Evolutionary conservation across 2,329 filamentous ascomycete genomes (phyloP), one percentile per base, ranked within the genome.

Genomic region (Teratosphaeria pseudoeucalypti): DNA sequence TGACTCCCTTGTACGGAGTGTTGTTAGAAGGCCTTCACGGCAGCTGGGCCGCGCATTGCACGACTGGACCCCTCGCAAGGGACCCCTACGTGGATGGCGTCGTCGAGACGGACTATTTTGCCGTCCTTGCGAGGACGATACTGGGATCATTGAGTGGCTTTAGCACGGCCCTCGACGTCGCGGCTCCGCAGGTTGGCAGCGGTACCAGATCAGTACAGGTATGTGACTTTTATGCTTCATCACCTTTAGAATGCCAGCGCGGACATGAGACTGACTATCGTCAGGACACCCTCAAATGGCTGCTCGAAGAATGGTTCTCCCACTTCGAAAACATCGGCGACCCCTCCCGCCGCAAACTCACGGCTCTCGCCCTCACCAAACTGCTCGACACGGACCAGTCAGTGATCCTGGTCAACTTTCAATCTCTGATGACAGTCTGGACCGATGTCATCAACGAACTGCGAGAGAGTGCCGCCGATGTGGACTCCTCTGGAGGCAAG

Each of bases 41-140:
- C 11, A 71, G 70, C 54, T 77, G 84, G 81, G 82, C 88, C 68
- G 86, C 89, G 2, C 86, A 89, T 66, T 86, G 95, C 71, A 90
- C 88, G 0, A 89, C 88, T 0, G 92, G 94, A 0, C 92, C 92
- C 0, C 88, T 89, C 68, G 82, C 82, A 29, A 88, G 82, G 65
- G 79, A 83, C 23, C 82, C 85, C 49, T 82, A 84, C 34, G 82
- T 96, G 37, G 87, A 87, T 66, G 84, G 85, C 12, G 81, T 91
- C 11, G 86, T 89, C 0, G 85, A 96, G 69, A 88, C 88, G 0
- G 89, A 96, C 70, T 96, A 95, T 72, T 88, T 95, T 69, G 83
- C 85, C 4, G 85, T 97, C 2, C 79, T 99, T 2, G 86, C 90
- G 1, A 87, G 92, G 1, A 81, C 97, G 16, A 83, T 86, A 0